Evolutionary conservation across 179 eudicot genomes (phyloP), one percentile per base, ranked within the genome.

Genomic region (Beta corolliflora): DNA sequence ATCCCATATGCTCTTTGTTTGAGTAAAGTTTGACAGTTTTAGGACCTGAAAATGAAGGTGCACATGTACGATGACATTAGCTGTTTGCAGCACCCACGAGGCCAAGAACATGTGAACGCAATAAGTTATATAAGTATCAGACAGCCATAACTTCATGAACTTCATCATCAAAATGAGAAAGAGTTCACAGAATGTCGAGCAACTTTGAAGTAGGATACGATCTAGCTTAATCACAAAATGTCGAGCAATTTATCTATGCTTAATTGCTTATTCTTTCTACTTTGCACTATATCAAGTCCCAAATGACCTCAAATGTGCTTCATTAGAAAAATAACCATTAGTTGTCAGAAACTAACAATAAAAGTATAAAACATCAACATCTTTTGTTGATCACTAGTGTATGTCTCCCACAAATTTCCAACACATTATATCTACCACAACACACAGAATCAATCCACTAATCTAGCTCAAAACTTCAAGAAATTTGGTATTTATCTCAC

Each of bases 1-100:
- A 95, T 56, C 98, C 99, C 97, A 95, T 95, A 80, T 94, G 94
- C 84, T 95, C 98, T 90, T 84, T 91, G 89, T 95, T 95, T 16
- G 98, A 85, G 83, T 83, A 95, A 64, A 95, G 95, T 79, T 95
- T 93, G 78, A 95, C 91, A 46, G 94, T 95, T 89, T 90, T 94
- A 55, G 98, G 99, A 86, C 99, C 99, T 95, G 88, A 84, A 89
- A 83, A 73, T 60, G 70, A 14, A 65, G 15, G 18, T 63, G 59
- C 72, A 76, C 48, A 71, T 23, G 10, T 23, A 18, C 41, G 61
- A 71, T 52, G 46, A 55, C 2, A 31, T 9, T 21, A 25, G 46
- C 23, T 73, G 55, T 18, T 31, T 55, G 46, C 68, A 10, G 60
- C 63, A 54, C n/a, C 63, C 21, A 36, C 41, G 4, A 36, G 41